Evolutionary conservation across 345 rosid species (phyloP).

Genomic region (Salix brachista): DNA sequence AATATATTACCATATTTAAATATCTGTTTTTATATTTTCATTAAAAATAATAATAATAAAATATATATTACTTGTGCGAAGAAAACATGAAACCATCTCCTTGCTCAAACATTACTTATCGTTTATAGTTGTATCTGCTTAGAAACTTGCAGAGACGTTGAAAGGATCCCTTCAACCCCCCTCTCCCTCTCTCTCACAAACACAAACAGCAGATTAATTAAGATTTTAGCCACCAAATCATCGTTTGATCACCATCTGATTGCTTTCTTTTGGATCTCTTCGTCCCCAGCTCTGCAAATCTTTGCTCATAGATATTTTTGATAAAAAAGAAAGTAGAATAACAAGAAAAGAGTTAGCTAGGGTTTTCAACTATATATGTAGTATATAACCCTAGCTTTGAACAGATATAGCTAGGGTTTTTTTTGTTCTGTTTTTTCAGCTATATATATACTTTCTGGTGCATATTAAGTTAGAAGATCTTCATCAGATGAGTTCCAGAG

Average conservation of each 20-base stretch:
- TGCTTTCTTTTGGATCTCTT: not conserved
- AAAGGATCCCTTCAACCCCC: conserved; percentile 49
- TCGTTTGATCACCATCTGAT: not conserved
- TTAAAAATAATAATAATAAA: too few relatives aligned
- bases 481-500: conserved; percentile 24
- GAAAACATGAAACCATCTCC: not conserved
- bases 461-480: not conserved
- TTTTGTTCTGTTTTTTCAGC: not conserved
- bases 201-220: not conserved
- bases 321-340: not conserved
- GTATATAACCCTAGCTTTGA: not conserved
- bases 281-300: not conserved
- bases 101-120: not conserved
- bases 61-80: not conserved
- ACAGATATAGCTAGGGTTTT: not conserved
- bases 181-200: conserved; percentile 9
- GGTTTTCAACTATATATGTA: not conserved
- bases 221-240: not conserved
- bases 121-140: conserved; percentile 48
- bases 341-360: conserved; percentile 1
- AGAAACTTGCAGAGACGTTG: conserved; percentile 63
- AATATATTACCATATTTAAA: too few relatives aligned
- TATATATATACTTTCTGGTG: not conserved
- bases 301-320: not conserved
- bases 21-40: too few relatives aligned